A percentile compares a stretch with the other conserved stretches of the same genome.
Conservation (phyloP, 1,284 basidiomycete genomes). For the Irpex rosettiformis region DNA sequence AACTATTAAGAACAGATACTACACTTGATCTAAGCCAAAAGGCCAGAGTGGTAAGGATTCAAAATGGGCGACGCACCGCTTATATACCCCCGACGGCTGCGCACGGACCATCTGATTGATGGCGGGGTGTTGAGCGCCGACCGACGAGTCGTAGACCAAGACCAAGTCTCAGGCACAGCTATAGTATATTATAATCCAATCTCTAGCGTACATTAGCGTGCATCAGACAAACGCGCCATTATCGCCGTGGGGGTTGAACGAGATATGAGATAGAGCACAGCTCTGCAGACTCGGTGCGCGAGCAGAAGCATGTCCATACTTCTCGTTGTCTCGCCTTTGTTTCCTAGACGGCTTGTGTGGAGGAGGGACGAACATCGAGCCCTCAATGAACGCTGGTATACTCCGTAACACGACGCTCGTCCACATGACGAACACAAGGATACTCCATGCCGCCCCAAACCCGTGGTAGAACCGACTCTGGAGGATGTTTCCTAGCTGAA, state of each 20-base stretch:
- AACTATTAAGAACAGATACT: conserved; percentile 75
- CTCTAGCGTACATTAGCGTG: no score
- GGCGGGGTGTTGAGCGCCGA: background rate
- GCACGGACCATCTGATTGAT: conserved; percentile 11
- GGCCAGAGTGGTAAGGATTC: conserved; percentile 75
- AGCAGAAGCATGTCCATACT: no score
- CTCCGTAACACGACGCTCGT: conserved; percentile 31
- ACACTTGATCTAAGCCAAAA: conserved; percentile 97
- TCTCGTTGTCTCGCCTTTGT: background rate
- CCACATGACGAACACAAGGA: conserved; percentile 27
- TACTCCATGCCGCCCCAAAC: conserved; percentile 15
- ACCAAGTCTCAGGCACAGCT: no score
- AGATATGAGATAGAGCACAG: no score
- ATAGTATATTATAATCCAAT: no score
- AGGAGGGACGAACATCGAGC: conserved; percentile 32
- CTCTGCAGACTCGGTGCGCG: no score
- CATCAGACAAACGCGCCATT: no score
- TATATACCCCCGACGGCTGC: conserved; percentile 13
- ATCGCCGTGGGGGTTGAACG: no score
- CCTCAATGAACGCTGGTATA: conserved; percentile 30
- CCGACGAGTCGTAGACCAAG: no score
- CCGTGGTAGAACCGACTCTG: conserved; percentile 27
- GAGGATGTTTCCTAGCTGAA: conserved; percentile 36
- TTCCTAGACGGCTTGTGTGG: background rate
- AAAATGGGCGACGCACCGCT: background rate